Evolutionary conservation across 2,329 filamentous ascomycete species (phyloP).

Genomic region (Penicillium italicum): DNA sequence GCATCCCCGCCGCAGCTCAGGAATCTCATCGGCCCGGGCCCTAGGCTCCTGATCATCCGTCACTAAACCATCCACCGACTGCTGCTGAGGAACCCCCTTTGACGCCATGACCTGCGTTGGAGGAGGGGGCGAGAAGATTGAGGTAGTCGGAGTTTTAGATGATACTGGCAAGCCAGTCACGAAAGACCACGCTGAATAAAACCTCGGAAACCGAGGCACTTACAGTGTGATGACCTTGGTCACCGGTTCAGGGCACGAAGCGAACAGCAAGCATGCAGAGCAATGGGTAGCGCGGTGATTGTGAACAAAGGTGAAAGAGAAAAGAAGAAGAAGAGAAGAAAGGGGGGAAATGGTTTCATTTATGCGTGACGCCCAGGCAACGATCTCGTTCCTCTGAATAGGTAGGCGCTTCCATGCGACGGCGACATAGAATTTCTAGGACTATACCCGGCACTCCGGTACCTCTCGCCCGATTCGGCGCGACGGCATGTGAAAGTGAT

Average conservation of each 20-base stretch:
- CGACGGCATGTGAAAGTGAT: neutral
- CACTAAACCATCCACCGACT: neutral
- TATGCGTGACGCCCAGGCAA: neutral
- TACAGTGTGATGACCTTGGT: neutral
- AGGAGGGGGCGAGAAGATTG: neutral
- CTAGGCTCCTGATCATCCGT: neutral
- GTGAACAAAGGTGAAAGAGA: neutral
- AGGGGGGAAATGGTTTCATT: too few species aligned
- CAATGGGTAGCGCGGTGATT: neutral
- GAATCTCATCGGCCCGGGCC: conserved; percentile 14
- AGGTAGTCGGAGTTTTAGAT: neutral
- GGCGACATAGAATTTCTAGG: too few species aligned
- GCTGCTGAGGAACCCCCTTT: neutral
- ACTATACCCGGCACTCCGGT: neutral
- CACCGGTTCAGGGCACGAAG: neutral
- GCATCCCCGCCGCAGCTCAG: conserved; percentile 21
- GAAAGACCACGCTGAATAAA: neutral
- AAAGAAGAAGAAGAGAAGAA: neutral
- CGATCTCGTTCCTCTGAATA: neutral
- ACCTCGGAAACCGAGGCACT: neutral
- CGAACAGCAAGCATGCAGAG: neutral
- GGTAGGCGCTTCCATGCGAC: neutral
- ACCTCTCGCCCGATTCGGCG: neutral
- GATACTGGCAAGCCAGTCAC: neutral
- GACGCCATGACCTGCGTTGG: neutral